phyloP scores from a whole-genome alignment of 169 alveolate genomes.

The Plasmodium inui region DNA sequence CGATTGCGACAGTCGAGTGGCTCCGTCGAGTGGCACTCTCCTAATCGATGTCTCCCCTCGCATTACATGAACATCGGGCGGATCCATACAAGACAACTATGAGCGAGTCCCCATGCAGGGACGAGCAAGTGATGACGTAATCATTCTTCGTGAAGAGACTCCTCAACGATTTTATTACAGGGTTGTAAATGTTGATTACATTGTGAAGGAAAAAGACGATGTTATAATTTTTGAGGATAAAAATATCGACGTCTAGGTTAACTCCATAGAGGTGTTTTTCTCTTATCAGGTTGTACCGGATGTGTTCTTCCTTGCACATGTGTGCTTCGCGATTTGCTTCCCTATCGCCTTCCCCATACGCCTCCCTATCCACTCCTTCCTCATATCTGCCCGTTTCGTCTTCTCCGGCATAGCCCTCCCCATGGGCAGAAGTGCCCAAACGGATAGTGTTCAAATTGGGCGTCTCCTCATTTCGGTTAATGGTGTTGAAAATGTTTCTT shows the following conservation, averaged over 20 bases:
- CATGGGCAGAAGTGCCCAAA: background rate
- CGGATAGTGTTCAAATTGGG: slow-evolving; percentile 8
- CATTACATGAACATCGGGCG: slow-evolving; percentile 44
- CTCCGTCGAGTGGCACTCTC: background rate
- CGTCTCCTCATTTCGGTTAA: slow-evolving; percentile 9
- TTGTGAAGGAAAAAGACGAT: slow-evolving; percentile 52
- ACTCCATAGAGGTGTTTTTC: slow-evolving; percentile 42
- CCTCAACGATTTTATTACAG: slow-evolving; percentile 34
- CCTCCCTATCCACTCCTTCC: background rate
- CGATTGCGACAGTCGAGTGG: background rate
- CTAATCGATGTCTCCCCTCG: background rate
- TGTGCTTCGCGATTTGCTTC: too few relatives aligned
- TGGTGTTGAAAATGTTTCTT: slow-evolving; percentile 34
- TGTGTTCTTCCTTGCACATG: slow-evolving; percentile 2
- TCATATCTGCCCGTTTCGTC: background rate
- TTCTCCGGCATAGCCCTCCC: background rate
- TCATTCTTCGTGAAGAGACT: slow-evolving; percentile 22
- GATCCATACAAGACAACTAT: slow-evolving; percentile 29
- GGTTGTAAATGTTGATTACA: slow-evolving; percentile 55
- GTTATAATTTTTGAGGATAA: slow-evolving; percentile 32
- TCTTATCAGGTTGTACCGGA: slow-evolving; percentile 23
- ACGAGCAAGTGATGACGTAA: slow-evolving; percentile 39
- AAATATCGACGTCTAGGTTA: slow-evolving; percentile 50
- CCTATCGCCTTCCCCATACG: too few relatives aligned
- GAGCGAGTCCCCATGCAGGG: slow-evolving; percentile 8